Percentiles rank a stretch among this genome's conserved stretches.
Conservation (phyloP, 768 basidiomycete species). For the Butyriboletus loyo region DNA sequence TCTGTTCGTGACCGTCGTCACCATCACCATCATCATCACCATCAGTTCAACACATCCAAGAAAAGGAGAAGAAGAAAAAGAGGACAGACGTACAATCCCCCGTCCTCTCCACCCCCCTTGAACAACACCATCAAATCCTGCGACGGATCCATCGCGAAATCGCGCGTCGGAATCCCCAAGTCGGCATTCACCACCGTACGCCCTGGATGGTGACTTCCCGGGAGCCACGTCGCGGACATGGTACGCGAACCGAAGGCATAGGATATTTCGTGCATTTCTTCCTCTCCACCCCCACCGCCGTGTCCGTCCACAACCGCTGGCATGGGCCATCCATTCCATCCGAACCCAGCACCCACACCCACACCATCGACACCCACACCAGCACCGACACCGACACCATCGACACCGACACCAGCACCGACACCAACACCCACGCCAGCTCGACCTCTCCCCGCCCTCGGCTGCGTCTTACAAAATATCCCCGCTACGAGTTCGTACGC, state of each 20-base stretch:
- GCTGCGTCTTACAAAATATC: constrained; percentile 46
- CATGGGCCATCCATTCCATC: not conserved
- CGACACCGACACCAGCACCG: not conserved
- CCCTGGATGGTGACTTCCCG: constrained; percentile 1
- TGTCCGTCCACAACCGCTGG: not conserved
- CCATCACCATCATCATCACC: too few species aligned
- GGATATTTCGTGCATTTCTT: not conserved
- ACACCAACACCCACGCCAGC: not conserved
- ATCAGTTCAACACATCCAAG: too few species aligned
- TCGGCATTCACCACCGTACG: constrained; percentile 30
- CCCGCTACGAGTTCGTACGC: constrained; percentile 65
- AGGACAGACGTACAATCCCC: constrained; percentile 10
- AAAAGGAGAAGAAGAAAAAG: too few species aligned
- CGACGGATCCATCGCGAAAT: constrained; percentile 65
- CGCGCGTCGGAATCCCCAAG: constrained; percentile 42
- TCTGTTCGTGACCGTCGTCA: constrained; percentile 4
- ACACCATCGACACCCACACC: too few species aligned
- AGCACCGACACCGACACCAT: too few species aligned
- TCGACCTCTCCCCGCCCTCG: not conserved
- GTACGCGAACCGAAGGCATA: constrained; percentile 22
- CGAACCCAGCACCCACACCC: not conserved
- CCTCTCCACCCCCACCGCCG: not conserved
- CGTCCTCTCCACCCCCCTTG: constrained; percentile 20
- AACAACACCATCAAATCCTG: constrained; percentile 56
- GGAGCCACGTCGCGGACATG: constrained; percentile 23